Base-by-base conservation (phyloP, 768 basidiomycete genomes). In the Kwoniella pini region DNA sequence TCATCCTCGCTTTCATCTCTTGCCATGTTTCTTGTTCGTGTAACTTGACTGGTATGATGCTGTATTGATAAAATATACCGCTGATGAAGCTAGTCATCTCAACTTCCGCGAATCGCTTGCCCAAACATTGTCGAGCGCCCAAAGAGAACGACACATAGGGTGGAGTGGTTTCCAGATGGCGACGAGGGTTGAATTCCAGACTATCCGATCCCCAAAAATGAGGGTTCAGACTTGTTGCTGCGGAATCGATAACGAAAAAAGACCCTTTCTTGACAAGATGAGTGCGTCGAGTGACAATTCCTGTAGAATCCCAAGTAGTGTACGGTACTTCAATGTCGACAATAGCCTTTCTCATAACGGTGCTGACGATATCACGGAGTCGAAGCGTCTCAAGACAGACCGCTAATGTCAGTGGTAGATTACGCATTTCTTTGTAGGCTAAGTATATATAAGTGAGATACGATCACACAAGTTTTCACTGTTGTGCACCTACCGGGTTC, bases 81-180 rank as follows among this genome's bases (percentile, higher is more conserved):
- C 56, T 50, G n/a, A 71, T 27, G 39, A 71, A 49, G 7, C 54
- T 42, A 17, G 63, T 62, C 61, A 65, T 68, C 31, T 68, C 66
- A 19, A 68, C 62, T 49, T 71, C 69, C 5, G 69, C 66, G 27
- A 71, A 68, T 21, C 67, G 2, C 56, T 68, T 71, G 6, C 69
- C 69, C 28, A 70, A 55, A 39, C 66, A 70, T 21, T 54, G 51
- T 33, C 69, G 53, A 24, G 33, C 38, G n/a, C 69, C 69, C 12
- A 54, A 3, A 4, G 56, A 44, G 62, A 68, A 71, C 9, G 58
- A 61, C 10, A 54, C 50, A 22, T 60, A 68, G 13, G 49, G 43
- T 2, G 55, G 50, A 13, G 28, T 60, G 24, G 17, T 42, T 0
- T 26, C 17, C 6, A 70, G 50, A 19, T 51, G 51, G 15, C 69